These are phyloP conservation scores for Hibiscus mutabilis DNA, from an alignment of 345 rosid genomes.

Conservation along the genomic window DNA sequence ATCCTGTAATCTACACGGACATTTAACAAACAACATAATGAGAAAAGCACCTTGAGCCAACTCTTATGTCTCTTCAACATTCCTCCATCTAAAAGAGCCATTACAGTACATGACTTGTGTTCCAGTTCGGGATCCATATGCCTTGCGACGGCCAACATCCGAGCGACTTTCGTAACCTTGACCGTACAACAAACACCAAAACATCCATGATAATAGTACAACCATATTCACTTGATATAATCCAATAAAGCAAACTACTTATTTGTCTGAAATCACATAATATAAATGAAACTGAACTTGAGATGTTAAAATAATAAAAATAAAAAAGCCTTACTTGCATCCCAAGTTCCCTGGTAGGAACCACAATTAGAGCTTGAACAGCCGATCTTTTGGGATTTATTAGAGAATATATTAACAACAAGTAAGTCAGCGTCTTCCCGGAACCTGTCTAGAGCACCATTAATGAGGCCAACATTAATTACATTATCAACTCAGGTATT, in stretches of 20 bases:
- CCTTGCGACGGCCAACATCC: slow-evolving; percentile 71
- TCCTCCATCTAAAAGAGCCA: slow-evolving; percentile 92
- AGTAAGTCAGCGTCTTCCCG: slow-evolving; percentile 86
- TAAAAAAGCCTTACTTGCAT: slow-evolving; percentile 54
- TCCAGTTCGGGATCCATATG: slow-evolving; percentile 30
- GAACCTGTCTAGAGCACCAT: slow-evolving; percentile 71
- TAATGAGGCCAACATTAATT: slow-evolving; percentile 19
- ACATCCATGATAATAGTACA: background rate
- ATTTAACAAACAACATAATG: background rate
- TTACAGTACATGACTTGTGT: slow-evolving; percentile 54
- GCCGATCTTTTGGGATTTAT: slow-evolving; percentile 61
- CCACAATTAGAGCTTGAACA: slow-evolving; percentile 79
- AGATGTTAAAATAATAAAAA: background rate
- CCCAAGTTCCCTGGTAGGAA: slow-evolving; percentile 91
- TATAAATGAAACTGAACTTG: background rate
- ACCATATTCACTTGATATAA: background rate
- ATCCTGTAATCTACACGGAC: background rate
- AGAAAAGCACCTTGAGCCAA: slow-evolving; percentile 67
- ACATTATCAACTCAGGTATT: background rate
- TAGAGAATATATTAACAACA: slow-evolving; percentile 58
- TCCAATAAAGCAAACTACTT: background rate
- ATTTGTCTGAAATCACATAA: background rate
- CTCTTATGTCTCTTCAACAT: slow-evolving; percentile 74
- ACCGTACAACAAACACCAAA: slow-evolving; percentile 13
- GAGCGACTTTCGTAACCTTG: slow-evolving; percentile 76